Evolutionary conservation across 75 land plant species (phyloP), one percentile per base, ranked within the genome.

Genomic region (Cupressus sempervirens): DNA sequence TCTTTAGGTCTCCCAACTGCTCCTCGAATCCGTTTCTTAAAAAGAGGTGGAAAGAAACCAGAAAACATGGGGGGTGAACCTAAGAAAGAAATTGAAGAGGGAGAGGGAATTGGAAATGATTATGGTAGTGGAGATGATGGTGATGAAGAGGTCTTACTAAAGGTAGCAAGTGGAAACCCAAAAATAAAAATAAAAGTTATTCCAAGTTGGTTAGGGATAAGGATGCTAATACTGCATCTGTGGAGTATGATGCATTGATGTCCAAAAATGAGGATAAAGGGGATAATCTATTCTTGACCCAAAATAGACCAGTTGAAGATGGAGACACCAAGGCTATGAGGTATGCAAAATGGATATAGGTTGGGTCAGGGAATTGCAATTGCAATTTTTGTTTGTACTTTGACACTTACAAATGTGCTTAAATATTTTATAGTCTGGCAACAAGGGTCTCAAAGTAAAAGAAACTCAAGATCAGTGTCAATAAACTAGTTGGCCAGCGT

Each of bases 1-100:
- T 98, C 99, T 83, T 84, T 94, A 53, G 99, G 99, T 80, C 89
- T 98, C 41, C 96, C 98, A 23, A 92, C 96, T 86, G 92, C 94
- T 41, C 99, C 99, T 16, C 92, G 96, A 81, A 77, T 96, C 18
- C 91, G 98, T 18, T 93, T 98, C 68, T 48, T 95, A 84, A 88
- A 85, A 84, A 90, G 89, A 34, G 26, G 50, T 79, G 34, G 52
- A 83, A 26, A 67, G 34, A 84, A 80, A 12, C 73, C 15, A 18
- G 29, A 74, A 32, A 84, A 74, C 7, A 41, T 45, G 62, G 88
- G 84, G 38, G 41, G 84, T 72, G 76, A 84, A 53, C 62, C 50
- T 15, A 76, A 7, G 67, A 83, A 83, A 20, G 67, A 81, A 16
- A 20, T 29, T 45, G 77, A 65, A 34, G 48, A 48, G 50, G 87